These are phyloP conservation scores for Vigna nakashimae DNA, from an alignment of 306 rosid genomes.

Conservation along the genomic window DNA sequence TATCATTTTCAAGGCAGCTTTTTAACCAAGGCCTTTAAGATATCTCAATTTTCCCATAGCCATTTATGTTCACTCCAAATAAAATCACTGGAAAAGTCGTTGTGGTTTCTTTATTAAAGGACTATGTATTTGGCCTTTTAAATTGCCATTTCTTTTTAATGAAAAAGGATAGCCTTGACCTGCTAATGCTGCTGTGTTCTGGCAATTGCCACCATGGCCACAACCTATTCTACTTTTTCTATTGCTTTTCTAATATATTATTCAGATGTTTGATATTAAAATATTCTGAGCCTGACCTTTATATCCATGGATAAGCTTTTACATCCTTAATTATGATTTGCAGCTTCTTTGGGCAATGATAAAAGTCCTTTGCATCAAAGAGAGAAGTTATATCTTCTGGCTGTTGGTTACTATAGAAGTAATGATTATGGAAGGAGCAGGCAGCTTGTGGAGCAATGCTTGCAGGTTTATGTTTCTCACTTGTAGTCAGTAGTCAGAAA, in stretches of 20 bases:
- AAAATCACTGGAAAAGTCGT: neutral
- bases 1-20: conserved; percentile 32
- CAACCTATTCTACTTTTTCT: conserved; percentile 13
- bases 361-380: conserved; percentile 63
- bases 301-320: conserved; percentile 23
- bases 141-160: neutral
- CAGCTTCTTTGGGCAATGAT: conserved; percentile 66
- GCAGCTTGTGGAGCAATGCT: conserved; percentile 73
- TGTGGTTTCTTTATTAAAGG: conserved; percentile 1
- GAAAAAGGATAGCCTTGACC: conserved; percentile 1
- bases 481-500: conserved; percentile 14
- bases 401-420: conserved; percentile 87
- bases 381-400: conserved; percentile 88
- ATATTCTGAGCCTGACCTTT: conserved; percentile 23
- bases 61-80: conserved; percentile 9
- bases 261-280: conserved; percentile 11
- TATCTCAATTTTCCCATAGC: conserved; percentile 14
- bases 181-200: conserved; percentile 7
- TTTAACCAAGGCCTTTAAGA: neutral
- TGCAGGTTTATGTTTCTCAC: conserved; percentile 54
- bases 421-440: conserved; percentile 71
- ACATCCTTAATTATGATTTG: conserved; percentile 45
- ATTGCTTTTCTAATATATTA: conserved; percentile 17
- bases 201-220: conserved; percentile 26
- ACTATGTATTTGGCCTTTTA: neutral